Conservation (phyloP, 225 moss, liverwort and hornwort species). For the Marchantia paleacea region DNA sequence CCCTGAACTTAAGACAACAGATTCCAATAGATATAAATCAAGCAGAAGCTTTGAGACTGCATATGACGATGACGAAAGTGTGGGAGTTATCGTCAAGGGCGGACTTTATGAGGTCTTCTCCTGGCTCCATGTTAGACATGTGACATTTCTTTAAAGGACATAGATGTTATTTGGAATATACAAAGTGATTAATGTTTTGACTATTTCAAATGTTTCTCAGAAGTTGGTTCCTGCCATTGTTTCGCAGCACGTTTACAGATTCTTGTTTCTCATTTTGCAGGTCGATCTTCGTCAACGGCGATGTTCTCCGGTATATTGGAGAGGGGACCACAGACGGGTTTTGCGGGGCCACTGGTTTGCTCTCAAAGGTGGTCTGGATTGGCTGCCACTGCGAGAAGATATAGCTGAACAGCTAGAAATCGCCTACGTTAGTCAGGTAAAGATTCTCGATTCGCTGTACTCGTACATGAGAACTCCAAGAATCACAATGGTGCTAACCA, state of each 20-base stretch:
- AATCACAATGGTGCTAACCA: too few relatives aligned
- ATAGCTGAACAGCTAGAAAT: slow-evolving; percentile 94
- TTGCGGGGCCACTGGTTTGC: slow-evolving; percentile 98
- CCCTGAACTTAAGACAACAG: slow-evolving; percentile 26
- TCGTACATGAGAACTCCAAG: too few relatives aligned
- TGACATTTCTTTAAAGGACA: not conserved
- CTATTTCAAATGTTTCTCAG: too few relatives aligned
- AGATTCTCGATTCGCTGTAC: too few relatives aligned
- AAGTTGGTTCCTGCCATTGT: too few relatives aligned
- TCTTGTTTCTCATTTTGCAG: slow-evolving; percentile 29
- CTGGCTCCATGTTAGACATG: not conserved
- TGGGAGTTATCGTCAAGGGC: slow-evolving; percentile 93
- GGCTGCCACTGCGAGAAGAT: slow-evolving; percentile 97
- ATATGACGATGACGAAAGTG: slow-evolving; percentile 77
- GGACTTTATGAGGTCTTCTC: slow-evolving; percentile 83
- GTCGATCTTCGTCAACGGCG: slow-evolving; percentile 86
- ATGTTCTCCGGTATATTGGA: slow-evolving; percentile 97
- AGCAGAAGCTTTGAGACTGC: slow-evolving; percentile 26
- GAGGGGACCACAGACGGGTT: slow-evolving; percentile 92
- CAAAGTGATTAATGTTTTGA: too few relatives aligned
- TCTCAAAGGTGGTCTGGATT: slow-evolving; percentile 94
- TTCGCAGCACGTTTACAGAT: not conserved
- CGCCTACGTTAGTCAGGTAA: slow-evolving; percentile 87
- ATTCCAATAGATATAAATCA: slow-evolving; percentile 24
- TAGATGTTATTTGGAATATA: too few relatives aligned